These are phyloP conservation scores for Cyclocybe cylindracea DNA, from an alignment of 768 basidiomycete genomes.

Conservation along the genomic window DNA sequence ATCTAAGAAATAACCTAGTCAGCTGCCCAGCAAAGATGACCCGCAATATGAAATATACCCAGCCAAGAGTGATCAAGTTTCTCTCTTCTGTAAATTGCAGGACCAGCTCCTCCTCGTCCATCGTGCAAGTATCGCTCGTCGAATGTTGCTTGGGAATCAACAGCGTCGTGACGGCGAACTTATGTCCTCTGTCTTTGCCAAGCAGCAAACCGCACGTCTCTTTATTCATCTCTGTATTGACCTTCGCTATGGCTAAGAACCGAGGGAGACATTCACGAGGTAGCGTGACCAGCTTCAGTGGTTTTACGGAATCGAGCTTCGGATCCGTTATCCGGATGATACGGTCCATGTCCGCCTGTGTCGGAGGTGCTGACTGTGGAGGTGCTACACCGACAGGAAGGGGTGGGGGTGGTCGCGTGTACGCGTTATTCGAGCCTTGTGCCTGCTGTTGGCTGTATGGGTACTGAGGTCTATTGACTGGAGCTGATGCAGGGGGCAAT, in stretches of 20 bases:
- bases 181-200: conserved; percentile 63
- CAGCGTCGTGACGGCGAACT: conserved; percentile 75
- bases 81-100: conserved; percentile 83
- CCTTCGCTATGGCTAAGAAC: conserved; percentile 75
- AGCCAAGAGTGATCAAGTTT: conserved; percentile 84
- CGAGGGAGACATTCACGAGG: conserved; percentile 74
- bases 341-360: conserved; percentile 16
- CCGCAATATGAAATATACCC: conserved; percentile 55
- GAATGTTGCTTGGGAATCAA: conserved; percentile 88
- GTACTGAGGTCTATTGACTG: conserved; percentile 5
- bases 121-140: conserved; percentile 89
- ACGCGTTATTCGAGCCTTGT: conserved; percentile 4
- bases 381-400: conserved; percentile 27
- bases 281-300: conserved; percentile 64
- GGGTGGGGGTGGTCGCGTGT: conserved; percentile 24
- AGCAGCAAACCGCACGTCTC: conserved; percentile 89
- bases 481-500: conserved; percentile 6
- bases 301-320: conserved; percentile 27
- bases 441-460: conserved; percentile 8
- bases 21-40: neutral
- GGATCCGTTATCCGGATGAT: conserved; percentile 18
- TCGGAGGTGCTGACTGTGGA: conserved; percentile 12
- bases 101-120: conserved; percentile 88
- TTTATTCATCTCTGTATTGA: conserved; percentile 75
- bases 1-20: conserved; percentile 50